Base-by-base conservation (phyloP, 2,329 filamentous ascomycete species). In the Trichoderma citrinoviride region DNA sequence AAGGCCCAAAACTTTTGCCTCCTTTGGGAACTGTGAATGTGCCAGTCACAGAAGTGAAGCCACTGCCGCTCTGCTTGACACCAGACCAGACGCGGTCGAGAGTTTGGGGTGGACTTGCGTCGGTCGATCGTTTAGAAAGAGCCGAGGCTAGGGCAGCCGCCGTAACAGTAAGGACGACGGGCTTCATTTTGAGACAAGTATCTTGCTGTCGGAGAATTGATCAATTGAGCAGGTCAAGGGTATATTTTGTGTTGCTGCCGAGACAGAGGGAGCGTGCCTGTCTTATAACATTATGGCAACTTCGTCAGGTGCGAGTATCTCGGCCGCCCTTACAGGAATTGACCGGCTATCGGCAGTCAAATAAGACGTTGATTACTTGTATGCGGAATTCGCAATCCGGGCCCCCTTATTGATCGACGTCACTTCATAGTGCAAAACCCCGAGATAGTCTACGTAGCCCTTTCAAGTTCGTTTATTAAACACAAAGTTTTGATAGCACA, bases 1-100 rank as follows among this genome's bases (percentile, higher is more conserved):
- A 70, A 40, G 68, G 65, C 65, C 71, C 63, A 49, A 68, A 46
- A 15, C 65, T 66, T 19, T 27, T 8, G 21, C 33, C 44, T 23
- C 72, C 71, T 14, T 69, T 54, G 29, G 73, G 73, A 3, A 75
- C 72, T 7, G 66, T 72, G 61, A 75, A 71, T 57, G 73, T 75
- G 10, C 73, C 73, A 29, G 68, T 68, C 12, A 75, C 72, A 17
- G 69, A 67, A 66, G 66, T 73, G 67, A 70, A 72, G 21, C 71
- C 71, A 7, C 15, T 67, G 29, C 71, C 72, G 25, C 67, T 71
- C 57, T 71, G 68, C 55, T 75, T 72, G 19, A 71, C 71, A 8
- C 73, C 73, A 27, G 70, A 72, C 73, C 73, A 75, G n/a, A 55
- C 52, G 19, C 52, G 52, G 21, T 55, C 52, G 3, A 55, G 12